These are phyloP conservation scores for Aureoboletus auriporus DNA, from an alignment of 768 basidiomycete species.

Conservation along the genomic window DNA sequence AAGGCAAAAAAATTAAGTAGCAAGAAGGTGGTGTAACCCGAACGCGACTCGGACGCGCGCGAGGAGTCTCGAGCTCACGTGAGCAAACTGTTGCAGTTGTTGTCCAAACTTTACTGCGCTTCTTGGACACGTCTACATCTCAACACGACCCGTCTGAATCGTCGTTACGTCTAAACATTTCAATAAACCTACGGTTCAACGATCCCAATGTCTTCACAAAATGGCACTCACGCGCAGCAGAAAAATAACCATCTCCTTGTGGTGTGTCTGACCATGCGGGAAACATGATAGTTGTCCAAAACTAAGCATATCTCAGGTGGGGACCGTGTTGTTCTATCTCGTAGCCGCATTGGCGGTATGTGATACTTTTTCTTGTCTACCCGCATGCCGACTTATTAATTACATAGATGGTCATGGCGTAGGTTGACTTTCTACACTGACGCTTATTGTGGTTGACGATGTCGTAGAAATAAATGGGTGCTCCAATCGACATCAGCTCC, in stretches of 20 bases:
- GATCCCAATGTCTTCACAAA: slow-evolving; percentile 20
- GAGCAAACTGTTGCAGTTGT: no score
- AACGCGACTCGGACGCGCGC: slow-evolving; percentile 10
- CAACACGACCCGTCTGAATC: no score
- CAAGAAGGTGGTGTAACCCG: neutral
- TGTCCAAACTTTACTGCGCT: no score
- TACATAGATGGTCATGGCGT: slow-evolving; percentile 88
- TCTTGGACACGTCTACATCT: no score
- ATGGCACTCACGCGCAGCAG: slow-evolving; percentile 26
- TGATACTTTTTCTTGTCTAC: slow-evolving; percentile 14
- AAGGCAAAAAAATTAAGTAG: neutral
- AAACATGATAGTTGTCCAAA: neutral
- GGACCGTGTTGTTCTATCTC: slow-evolving; percentile 81
- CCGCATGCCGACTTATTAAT: neutral
- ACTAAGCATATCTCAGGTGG: slow-evolving; percentile 42
- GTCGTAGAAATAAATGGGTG: slow-evolving; percentile 84
- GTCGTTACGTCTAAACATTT: neutral
- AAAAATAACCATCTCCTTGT: slow-evolving; percentile 30
- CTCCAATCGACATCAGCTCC: slow-evolving; percentile 69
- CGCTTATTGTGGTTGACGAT: slow-evolving; percentile 9
- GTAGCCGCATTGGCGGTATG: slow-evolving; percentile 84
- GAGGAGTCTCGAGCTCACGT: no score
- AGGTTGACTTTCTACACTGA: slow-evolving; percentile 26
- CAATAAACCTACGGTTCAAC: neutral
- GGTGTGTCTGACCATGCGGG: slow-evolving; percentile 17